Evolutionary conservation across 441 rosid species (phyloP).

Genomic region (Populus hybrid): DNA sequence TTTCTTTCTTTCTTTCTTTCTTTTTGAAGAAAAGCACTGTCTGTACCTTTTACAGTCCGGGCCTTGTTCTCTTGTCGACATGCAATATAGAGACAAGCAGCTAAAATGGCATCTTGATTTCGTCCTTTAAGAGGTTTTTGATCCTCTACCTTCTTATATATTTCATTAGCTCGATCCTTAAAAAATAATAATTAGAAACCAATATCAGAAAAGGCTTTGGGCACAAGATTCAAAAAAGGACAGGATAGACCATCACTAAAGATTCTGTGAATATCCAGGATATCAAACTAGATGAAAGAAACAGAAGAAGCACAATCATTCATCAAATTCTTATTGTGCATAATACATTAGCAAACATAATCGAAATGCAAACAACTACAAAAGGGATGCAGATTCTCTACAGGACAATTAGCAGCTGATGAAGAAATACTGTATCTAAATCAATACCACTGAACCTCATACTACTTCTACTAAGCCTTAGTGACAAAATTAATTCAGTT

Average conservation of each 20-base stretch:
- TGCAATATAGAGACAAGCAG: constrained; percentile 37
- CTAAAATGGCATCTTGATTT: constrained; percentile 23
- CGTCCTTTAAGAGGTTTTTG: constrained; percentile 29
- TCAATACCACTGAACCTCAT: too few relatives aligned
- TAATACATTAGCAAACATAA: background rate
- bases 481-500: background rate
- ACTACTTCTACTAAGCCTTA: background rate
- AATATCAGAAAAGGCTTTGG: background rate
- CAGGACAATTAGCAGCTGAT: too few relatives aligned
- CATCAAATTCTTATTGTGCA: background rate
- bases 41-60: constrained; percentile 25
- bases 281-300: too few relatives aligned
- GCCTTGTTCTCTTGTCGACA: constrained; percentile 43
- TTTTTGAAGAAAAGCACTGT: constrained; percentile 19
- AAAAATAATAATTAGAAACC: background rate
- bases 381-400: background rate
- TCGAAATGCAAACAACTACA: background rate
- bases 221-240: background rate
- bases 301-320: too few relatives aligned
- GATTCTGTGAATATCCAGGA: too few relatives aligned
- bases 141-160: constrained; percentile 27
- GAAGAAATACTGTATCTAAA: too few relatives aligned
- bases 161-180: constrained; percentile 33
- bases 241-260: background rate
- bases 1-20: background rate